Evolutionary conservation across 257 asterid species (phyloP), one percentile per base, ranked within the genome.

Genomic region (Plantago ovata): DNA sequence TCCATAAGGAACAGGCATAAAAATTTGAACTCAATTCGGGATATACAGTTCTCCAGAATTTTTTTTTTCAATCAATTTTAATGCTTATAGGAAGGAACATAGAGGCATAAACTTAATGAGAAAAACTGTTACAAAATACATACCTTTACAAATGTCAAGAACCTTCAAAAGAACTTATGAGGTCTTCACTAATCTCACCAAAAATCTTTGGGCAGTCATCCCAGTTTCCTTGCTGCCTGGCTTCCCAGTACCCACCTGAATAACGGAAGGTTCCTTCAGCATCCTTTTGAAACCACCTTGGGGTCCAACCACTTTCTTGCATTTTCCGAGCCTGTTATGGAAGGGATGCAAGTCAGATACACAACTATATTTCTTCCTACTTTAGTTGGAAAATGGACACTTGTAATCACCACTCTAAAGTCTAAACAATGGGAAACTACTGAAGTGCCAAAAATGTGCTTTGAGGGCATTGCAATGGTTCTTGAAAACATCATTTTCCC

Each of bases 301-400:
- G 95, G 56, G 73, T 85, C 98, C 98, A 91, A 32, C 98, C 98
- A 52, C 78, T 72, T 73, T 87, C 96, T 85, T 91, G 98, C 71
- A 87, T 56, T 75, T 91, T 87, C 71, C 95, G 83, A 2, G 98
- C 83, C 98, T 91, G 90, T 42, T 36, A 22, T n/a, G 59, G 36
- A 13, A 53, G 12, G 38, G 1, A 53, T 43, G 21, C 11, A 53
- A n/a, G 20, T 6, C 13, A 33, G 12, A 28, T 24, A 33, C 28
- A 13, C 7, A n/a, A 32, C 39, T 52, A 24, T 1, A 39, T 28
- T 33, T 53, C 19, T n/a, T 10, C 41, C 5, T 53, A 24, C 20
- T 53, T 10, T 53, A 53, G 58, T 14, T 18, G n/a, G 42, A 53
- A n/a, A 24, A 53, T 53, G 1, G 13, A 53, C 40, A n/a, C 50